Base-by-base conservation (phyloP, 1,139 yeast species). In the Saccharomyces pastorianus region DNA sequence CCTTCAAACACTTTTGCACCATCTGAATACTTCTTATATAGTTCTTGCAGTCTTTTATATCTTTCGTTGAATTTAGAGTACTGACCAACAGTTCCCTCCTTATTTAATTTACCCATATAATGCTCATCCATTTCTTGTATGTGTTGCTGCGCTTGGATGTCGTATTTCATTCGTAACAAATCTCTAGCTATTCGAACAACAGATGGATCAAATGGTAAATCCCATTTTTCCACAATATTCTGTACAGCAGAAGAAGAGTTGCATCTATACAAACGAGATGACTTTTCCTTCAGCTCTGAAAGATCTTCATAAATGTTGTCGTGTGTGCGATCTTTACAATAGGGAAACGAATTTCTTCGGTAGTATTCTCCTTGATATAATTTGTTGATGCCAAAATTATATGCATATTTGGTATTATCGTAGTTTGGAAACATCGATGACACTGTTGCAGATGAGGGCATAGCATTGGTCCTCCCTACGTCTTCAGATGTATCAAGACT, bases 241-340 rank as follows among this genome's bases (percentile, higher is more conserved):
- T 78, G 81, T 9, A 80, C 68, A 26, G 68, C 60, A 1, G 85
- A 77, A 49, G 74, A 73, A 56, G 85, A 80, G 47, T 68, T 61
- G 50, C 76, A 61, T 23, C 66, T 57, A 48, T 60, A 57, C 14
- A 60, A 52, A 17, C 48, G 49, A 31, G 27, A 23, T 11, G 51
- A 20, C 17, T 29, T 29, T 14, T 50, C 48, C 5, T 44, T 20
- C 17, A 34, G 42, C 26, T 31, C 46, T 23, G 51, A 31, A 4
- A 38, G 48, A 20, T 31, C 17, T 13, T 50, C 51, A 29, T 34
- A 42, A 47, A 49, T 34, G 46, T 34, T 13, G 23, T 17, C 31
- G 29, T 46, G 47, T 25, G 47, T 25, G 28, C 23, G 20, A 44
- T 60, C 62, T 26, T 58, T 53, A 6, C 54, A 49, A 47, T 54